Base-by-base conservation (phyloP, 805 yeast genomes). In the Hanseniaspora taiwanica region DNA sequence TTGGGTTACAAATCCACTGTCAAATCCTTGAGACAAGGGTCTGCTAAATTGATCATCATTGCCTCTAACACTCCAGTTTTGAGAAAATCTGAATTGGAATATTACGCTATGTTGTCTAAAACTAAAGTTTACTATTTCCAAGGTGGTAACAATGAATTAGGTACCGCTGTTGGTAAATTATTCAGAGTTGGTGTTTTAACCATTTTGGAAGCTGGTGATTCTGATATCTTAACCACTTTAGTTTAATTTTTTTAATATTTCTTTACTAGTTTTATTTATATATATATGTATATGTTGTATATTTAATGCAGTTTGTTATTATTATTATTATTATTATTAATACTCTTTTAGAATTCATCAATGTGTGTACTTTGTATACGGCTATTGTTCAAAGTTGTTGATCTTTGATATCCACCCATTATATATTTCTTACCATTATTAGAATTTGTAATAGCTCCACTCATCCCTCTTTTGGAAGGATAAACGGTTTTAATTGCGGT, bases 71-170 rank as follows among this genome's bases (percentile, higher is more conserved):
- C 97, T 64, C 98, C 98, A 74, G 94, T 89, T 63, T 82, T 91
- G 71, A 89, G 97, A 81, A 89, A 91, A 78, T 85, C 97, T 59
- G 99, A 91, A 81, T 80, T 91, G 70, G 98, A 91, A 79, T 91
- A 91, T 81, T 91, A 91, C 85, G 96, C 97, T 65, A 89, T 91
- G 98, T 81, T 91, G 69, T 82, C 97, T 68, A 89, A 87, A 84
- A 83, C 96, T 68, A 77, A 76, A 64, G 74, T 71, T 52, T 87
- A 89, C 91, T 93, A 87, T 87, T 91, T 87, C 94, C 91, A 81
- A 73, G 97, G 96, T 78, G 94, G 95, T 71, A 89, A 89, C 96
- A 89, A 89, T 75, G 97, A 89, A 76, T 84, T 89, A 66, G 97
- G 96, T 78, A 91, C 99, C 61, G 95, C 96, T 60, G 89, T 96